Evolutionary conservation across 768 basidiomycete genomes (phyloP), one percentile per base, ranked within the genome.

Genomic region (Pulveroboletus sp.): DNA sequence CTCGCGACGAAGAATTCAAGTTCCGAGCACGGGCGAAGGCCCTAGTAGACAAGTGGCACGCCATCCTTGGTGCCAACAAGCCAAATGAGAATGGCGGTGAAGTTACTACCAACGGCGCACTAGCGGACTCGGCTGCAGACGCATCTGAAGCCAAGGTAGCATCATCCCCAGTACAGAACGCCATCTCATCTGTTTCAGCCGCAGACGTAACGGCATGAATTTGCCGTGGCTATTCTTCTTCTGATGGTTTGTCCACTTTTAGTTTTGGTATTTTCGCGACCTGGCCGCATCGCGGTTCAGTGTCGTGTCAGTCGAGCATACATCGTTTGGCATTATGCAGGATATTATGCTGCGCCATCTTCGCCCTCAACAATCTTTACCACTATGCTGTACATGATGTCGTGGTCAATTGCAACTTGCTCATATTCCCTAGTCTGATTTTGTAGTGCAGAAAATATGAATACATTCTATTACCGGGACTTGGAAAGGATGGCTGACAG

Each of bases 1-100:
- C 80, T 24, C 64, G 71, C 51, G 73, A 81, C 47, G 76, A 75
- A 30, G 75, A 80, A 59, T 76, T 74, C 65, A 73, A 78, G 57
- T 76, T 81, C 68, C 77, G 72, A 49, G 69, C 71, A 42, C 73
- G 79, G 50, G 76, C 78, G 3, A 64, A 69, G 49, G 71, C 72
- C 21, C 57, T 81, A 40, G 76, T 81, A 55, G 66, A 72, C 39
- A 74, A 74, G 49, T 75, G 74, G 76, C 73, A 75, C 30, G 63
- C 66, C 32, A 70, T 69, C 50, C 53, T 69, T 17, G 69, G 67
- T 35, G 62, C 67, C 30, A 70, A 63, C 44, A 69, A 69, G 43
- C 54, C 65, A 47, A 56, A 38, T 39, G 69, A 70, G 52, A 68
- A 59, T 24, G 64, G 60, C 5, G 66, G 52, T 28, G 67, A 68